Evolutionary conservation across 805 yeast genomes (phyloP), one percentile per base, ranked within the genome.

Genomic region (Hanseniaspora meyeri): DNA sequence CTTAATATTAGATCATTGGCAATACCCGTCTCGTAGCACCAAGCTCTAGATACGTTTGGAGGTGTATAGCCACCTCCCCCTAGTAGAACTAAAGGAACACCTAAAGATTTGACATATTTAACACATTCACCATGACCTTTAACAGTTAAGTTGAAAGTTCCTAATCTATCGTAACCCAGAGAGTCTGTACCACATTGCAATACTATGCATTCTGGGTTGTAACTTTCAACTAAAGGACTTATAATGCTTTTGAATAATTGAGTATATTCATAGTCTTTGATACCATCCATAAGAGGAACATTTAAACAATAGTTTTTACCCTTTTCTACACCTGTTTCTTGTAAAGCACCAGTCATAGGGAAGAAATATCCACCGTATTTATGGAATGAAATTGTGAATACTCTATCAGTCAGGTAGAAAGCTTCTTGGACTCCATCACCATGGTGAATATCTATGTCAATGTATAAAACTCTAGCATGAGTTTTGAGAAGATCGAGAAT

Each of bases 61-160:
- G 95, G 95, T 2, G 98, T 93, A 72, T 93, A 93, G 20, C 98
- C 98, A 63, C 98, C 98, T 51, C 98, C 98, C 43, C 98, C 98
- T 20, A 93, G 76, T 34, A 93, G 95, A 83, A 93, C 79, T 77
- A 87, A 72, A 10, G 98, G 97, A 17, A 93, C 77, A 49, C 87
- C 86, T 66, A 91, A 87, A 9, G 86, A 77, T 67, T 85, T 86
- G 52, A 90, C 88, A 70, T 80, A 91, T 62, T 84, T 82, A 52
- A 91, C 87, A 74, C 98, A 93, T 70, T 91, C 95, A 43, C 97
- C 97, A 68, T 95, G 99, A 0, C 96, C 97, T 57, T 75, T 76
- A 80, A 91, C 90, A 57, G 93, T 87, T 60, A 93, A 77, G 67
- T 95, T 93, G 74, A 95, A 95, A 65, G 96, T 87, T 36, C 99